These are phyloP conservation scores for Saturnispora sanitii DNA, from an alignment of 805 yeast genomes.

Conservation along the genomic window DNA sequence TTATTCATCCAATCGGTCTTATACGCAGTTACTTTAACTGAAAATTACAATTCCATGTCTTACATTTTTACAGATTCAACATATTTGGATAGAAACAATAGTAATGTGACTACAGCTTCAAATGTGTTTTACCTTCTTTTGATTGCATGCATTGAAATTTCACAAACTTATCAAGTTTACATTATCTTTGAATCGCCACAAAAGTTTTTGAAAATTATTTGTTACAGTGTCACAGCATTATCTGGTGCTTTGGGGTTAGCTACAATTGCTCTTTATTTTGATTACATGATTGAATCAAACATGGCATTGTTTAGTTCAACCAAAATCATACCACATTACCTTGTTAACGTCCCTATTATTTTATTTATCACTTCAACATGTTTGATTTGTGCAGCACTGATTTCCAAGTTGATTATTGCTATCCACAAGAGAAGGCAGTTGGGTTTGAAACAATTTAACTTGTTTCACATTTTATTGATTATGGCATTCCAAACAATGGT, in stretches of 20 bases:
- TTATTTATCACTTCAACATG: conserved; percentile 62
- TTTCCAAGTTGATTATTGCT: conserved; percentile 58
- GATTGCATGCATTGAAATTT: conserved; percentile 49
- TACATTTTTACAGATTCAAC: conserved; percentile 37
- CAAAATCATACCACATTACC: conserved; percentile 26
- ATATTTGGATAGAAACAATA: conserved; percentile 31
- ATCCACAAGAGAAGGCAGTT: conserved; percentile 60
- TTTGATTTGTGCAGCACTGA: conserved; percentile 49
- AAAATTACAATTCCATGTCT: conserved; percentile 42
- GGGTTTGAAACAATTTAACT: conserved; percentile 77
- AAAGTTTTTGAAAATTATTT: conserved; percentile 29
- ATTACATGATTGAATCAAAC: conserved; percentile 38
- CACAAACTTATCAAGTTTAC: conserved; percentile 62
- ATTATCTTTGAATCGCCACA: conserved; percentile 58
- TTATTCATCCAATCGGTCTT: conserved; percentile 53
- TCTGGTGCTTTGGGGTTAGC: conserved; percentile 40
- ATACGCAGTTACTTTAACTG: conserved; percentile 42
- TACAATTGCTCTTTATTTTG: conserved; percentile 50
- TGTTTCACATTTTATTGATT: conserved; percentile 68
- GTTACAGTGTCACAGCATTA: conserved; percentile 29
- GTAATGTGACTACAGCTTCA: conserved; percentile 48
- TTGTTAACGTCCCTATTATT: conserved; percentile 45
- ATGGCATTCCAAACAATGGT: conserved; percentile 78
- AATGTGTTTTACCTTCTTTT: conserved; percentile 52
- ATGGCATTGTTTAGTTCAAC: conserved; percentile 19